Evolutionary conservation across 1,139 yeast genomes (phyloP).

Genomic region (Pichia sp.): DNA sequence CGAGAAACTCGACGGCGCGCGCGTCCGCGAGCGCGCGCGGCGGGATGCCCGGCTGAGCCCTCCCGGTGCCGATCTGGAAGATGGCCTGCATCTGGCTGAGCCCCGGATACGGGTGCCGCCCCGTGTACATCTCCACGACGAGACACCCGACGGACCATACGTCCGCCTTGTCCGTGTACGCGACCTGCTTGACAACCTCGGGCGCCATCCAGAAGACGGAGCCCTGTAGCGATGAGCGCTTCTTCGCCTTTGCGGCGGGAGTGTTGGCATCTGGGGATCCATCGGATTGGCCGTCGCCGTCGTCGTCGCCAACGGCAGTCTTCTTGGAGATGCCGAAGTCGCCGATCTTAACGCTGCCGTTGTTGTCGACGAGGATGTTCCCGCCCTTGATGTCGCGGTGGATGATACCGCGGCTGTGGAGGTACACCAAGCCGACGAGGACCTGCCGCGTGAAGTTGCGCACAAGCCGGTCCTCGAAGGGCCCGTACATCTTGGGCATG

Average conservation of each 20-base stretch:
- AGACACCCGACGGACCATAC: conserved; percentile 95
- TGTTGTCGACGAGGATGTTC: conserved; percentile 80
- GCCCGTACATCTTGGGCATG: conserved; percentile 81
- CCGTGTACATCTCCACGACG: conserved; percentile 90
- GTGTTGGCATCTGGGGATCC: no score
- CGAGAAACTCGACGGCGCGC: conserved; percentile 2
- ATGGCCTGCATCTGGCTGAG: conserved; percentile 95
- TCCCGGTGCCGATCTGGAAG: conserved; percentile 80
- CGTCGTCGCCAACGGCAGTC: conserved; percentile 5
- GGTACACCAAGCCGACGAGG: conserved; percentile 70
- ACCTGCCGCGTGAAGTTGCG: conserved; percentile 82
- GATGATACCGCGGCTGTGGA: conserved; percentile 78
- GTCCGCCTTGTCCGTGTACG: conserved; percentile 85
- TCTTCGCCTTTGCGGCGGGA: conserved; percentile 35
- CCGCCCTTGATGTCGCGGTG: conserved; percentile 95
- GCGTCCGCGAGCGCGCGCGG: conserved; percentile 44
- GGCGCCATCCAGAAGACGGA: conserved; percentile 99
- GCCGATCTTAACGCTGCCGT: conserved; percentile 86
- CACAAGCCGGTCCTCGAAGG: conserved; percentile 85
- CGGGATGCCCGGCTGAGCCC: conserved; percentile 68
- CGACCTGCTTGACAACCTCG: conserved; percentile 88
- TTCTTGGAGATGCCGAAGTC: conserved; percentile 87
- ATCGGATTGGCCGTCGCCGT: not conserved
- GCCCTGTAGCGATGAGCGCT: conserved; percentile 86
- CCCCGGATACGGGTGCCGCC: conserved; percentile 90